Conservation (phyloP, 2,329 filamentous ascomycete genomes). For the Arthroderma sp. region DNA sequence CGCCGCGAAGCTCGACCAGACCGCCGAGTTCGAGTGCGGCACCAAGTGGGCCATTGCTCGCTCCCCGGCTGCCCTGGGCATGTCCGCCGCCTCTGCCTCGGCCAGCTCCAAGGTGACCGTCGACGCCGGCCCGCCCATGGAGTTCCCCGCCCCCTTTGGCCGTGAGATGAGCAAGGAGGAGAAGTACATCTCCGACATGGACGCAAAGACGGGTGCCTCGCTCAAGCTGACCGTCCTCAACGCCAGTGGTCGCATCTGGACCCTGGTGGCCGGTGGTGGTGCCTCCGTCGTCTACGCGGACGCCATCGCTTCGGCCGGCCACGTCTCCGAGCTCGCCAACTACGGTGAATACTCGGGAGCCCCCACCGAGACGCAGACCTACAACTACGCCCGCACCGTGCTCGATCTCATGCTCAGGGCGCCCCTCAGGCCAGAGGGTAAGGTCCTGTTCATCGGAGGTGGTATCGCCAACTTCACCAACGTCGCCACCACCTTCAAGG, state of each 20-base stretch:
- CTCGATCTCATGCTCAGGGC: constrained; percentile 95
- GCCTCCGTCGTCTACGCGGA: constrained; percentile 98
- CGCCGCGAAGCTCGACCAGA: constrained; percentile 97
- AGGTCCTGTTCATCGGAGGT: constrained; percentile 98
- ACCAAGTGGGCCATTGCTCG: constrained; percentile 97
- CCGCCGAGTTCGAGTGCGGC: constrained; percentile 97
- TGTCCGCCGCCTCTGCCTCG: constrained; percentile 50
- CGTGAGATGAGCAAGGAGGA: constrained; percentile 98
- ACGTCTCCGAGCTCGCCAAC: constrained; percentile 93
- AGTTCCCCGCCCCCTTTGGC: constrained; percentile 97
- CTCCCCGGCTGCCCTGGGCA: constrained; percentile 74
- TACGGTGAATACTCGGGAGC: constrained; percentile 99
- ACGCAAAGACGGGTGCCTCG: constrained; percentile 97
- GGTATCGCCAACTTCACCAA: constrained; percentile 99
- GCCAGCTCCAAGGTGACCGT: constrained; percentile 83
- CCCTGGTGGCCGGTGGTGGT: constrained; percentile 96
- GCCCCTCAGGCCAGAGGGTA: constrained; percentile 73
- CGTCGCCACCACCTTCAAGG: constrained; percentile 98
- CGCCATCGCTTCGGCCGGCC: constrained; percentile 91
- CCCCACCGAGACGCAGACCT: constrained; percentile 96
- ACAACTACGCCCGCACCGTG: constrained; percentile 95
- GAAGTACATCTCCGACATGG: constrained; percentile 96
- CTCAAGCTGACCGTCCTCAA: constrained; percentile 97
- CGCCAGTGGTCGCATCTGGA: constrained; percentile 86
- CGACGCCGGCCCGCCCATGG: constrained; percentile 94